phyloP scores from a whole-genome alignment of 352 stramenopile species.

The Phytophthora cactorum region DNA sequence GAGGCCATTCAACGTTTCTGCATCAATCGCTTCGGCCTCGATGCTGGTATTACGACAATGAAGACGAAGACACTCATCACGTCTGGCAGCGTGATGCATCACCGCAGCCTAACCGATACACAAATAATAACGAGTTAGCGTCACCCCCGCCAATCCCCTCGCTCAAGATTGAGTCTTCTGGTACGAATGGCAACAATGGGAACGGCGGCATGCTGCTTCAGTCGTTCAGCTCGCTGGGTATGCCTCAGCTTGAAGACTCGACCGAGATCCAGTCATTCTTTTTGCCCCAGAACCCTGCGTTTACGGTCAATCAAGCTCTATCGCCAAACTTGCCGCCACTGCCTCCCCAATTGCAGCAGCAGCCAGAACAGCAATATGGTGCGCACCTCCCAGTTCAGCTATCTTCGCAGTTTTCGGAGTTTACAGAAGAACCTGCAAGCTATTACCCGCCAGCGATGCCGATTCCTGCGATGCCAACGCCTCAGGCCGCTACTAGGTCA shows the following conservation, averaged over 20 bases:
- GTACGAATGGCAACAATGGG: background rate
- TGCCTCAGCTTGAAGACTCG: conserved; percentile 37
- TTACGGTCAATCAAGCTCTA: conserved; percentile 7
- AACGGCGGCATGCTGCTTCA: conserved; percentile 12
- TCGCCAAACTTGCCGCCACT: conserved; percentile 5
- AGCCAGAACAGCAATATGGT: conserved; percentile 20
- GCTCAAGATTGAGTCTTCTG: conserved; percentile 17
- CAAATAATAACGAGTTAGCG: conserved; percentile 1
- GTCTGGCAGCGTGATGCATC: conserved; percentile 1
- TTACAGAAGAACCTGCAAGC: conserved; percentile 10
- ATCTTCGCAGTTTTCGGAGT: conserved; percentile 18
- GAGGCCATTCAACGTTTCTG: conserved; percentile 9
- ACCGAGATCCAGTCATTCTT: conserved; percentile 38
- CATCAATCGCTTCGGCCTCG: conserved; percentile 20
- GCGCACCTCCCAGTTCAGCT: conserved; percentile 19
- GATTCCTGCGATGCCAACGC: conserved; percentile 5
- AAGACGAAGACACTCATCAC: conserved; percentile 23
- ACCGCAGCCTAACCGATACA: conserved; percentile 6
- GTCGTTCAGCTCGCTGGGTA: conserved; percentile 13
- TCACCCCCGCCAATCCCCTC: conserved; percentile 7
- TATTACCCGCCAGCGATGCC: conserved; percentile 20
- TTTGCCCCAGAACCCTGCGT: conserved; percentile 10
- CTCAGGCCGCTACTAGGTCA: background rate
- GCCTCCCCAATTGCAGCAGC: conserved; percentile 7
- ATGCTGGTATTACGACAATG: conserved; percentile 19